Evolutionary conservation across 208 protist species (phyloP), one percentile per base, ranked within the genome.

Genomic region (Leishmania tarentolae): DNA sequence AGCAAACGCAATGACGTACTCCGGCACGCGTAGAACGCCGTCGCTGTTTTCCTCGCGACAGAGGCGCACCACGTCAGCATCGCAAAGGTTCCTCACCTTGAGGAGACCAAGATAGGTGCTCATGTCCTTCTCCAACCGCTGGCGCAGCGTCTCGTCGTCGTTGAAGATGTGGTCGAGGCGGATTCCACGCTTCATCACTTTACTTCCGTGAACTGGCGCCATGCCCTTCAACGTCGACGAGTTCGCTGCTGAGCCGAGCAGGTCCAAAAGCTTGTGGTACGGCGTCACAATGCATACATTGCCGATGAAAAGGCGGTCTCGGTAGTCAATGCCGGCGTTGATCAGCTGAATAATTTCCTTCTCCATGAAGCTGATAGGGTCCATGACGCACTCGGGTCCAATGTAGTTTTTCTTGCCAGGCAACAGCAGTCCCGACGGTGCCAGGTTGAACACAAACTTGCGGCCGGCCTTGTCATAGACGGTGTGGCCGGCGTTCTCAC

Each of bases 101-200:
- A 98, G 82, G 37, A 95, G 86, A 0, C 89, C 96, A n/a, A 88
- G 78, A 86, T 98, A 98, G 21, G 91, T 96, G 35, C 94, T 90
- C 91, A 98, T 96, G 83, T 97, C 96, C 84, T 92, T 95, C 47
- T 61, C 75, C 3, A 98, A 87, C 37, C 93, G 92, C 46, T 70
- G n/a, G 24, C 91, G 87, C 37, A 95, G 86, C 50, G 80, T 84
- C 37, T 68, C 83, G 63, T 90, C 84, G 78, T 97, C 94, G 85
- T 98, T 98, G 88, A 94, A 98, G 77, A 98, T 94, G 83, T 98
- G 93, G 80, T 98, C 93, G 15, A 98, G 86, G 11, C 96, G 96
- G 76, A 97, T 96, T 37, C 94, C 96, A 21, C 92, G 89, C 85
- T 97, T 97, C 59, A 85, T 93, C 31, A 94, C 96, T 85, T 98